A percentile compares a stretch with the other conserved stretches of the same genome.
These are phyloP conservation scores for Flaveria linearis DNA, from an alignment of 129 eudicot species.

Conservation along the genomic window DNA sequence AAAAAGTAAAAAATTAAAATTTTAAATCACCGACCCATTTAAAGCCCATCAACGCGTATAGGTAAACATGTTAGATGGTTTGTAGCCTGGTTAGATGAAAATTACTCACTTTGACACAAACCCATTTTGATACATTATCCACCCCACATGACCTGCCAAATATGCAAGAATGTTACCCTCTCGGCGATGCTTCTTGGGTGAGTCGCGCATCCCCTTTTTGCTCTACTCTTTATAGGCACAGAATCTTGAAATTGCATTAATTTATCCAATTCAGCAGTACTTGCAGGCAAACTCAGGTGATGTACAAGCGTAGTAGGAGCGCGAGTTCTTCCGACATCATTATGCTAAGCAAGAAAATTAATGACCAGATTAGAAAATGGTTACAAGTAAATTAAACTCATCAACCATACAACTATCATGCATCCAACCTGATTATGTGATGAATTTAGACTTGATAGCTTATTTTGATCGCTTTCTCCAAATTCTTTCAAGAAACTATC, in stretches of 20 bases:
- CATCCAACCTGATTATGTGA: constrained; percentile 59
- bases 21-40: not conserved
- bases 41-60: not conserved
- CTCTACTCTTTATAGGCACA: constrained; percentile 67
- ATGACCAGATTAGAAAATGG: not conserved
- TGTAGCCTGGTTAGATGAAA: not conserved
- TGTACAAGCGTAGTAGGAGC: constrained; percentile 60
- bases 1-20: too few relatives aligned
- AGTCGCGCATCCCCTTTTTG: constrained; percentile 95
- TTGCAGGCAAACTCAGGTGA: constrained; percentile 78
- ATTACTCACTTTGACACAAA: not conserved
- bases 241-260: constrained; percentile 58
- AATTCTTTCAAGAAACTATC: constrained; percentile 61
- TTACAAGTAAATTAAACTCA: constrained; percentile 3
- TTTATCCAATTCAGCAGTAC: constrained; percentile 60
- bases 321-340: constrained; percentile 46
- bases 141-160: not conserved
- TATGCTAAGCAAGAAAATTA: constrained; percentile 33
- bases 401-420: not conserved
- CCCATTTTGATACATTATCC: not conserved
- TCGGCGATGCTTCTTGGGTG: constrained; percentile 98
- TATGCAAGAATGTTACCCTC: constrained; percentile 53
- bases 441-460: constrained; percentile 42
- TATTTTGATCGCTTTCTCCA: constrained; percentile 47
- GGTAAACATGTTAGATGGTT: not conserved